Evolutionary conservation across 306 rosid species (phyloP).

Genomic region (Glycyrrhiza uralensis): DNA sequence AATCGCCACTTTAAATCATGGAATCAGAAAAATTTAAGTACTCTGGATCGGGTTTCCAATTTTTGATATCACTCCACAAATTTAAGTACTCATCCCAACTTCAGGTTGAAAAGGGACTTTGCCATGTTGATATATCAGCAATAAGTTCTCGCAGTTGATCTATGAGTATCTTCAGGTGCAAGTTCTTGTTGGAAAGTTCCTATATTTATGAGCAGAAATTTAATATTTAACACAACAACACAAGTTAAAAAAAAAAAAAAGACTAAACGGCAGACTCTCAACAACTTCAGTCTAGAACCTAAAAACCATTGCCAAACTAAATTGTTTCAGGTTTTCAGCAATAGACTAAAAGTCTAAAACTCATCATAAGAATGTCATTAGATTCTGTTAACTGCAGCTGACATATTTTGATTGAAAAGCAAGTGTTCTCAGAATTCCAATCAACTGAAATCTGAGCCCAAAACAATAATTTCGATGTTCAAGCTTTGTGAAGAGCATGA

Average conservation of each 20-base stretch:
- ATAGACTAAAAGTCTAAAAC: neutral
- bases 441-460: neutral
- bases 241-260: neutral
- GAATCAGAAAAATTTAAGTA: too few species aligned
- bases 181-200: constrained; percentile 82
- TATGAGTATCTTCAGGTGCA: constrained; percentile 67
- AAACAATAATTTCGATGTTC: neutral
- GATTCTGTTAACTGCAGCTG: neutral
- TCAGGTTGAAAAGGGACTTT: constrained; percentile 76
- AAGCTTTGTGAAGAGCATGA: neutral
- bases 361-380: neutral
- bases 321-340: neutral
- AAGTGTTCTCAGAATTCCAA: neutral
- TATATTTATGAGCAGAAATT: constrained; percentile 26
- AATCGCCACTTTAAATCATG: too few species aligned
- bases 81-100: constrained; percentile 6
- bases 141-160: constrained; percentile 82
- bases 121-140: constrained; percentile 90
- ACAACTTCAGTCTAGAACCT: constrained; percentile 5
- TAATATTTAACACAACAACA: neutral
- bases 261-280: neutral
- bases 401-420: neutral
- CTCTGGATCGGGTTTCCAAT: neutral
- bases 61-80: neutral
- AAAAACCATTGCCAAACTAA: neutral